These are phyloP conservation scores for Pouteria glomerata DNA, from an alignment of 148 eudicot species.

Conservation along the genomic window DNA sequence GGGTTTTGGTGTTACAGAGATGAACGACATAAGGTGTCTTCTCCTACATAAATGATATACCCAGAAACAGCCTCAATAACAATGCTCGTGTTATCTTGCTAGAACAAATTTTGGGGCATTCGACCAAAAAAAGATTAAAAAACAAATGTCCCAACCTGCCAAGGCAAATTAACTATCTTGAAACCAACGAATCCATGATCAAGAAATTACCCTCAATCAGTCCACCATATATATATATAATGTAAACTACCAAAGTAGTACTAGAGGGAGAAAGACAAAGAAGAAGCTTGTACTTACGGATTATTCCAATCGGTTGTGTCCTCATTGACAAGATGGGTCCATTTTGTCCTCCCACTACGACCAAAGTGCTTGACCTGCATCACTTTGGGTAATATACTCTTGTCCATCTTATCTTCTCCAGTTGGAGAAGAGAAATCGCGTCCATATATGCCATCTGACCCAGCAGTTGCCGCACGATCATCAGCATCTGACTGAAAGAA, in stretches of 20 bases:
- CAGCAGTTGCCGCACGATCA: slow-evolving; percentile 62
- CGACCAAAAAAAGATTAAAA: background rate
- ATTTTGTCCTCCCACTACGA: slow-evolving; percentile 90
- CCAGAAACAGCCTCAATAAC: background rate
- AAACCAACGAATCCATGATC: background rate
- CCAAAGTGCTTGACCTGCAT: slow-evolving; percentile 98
- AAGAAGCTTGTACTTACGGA: slow-evolving; percentile 66
- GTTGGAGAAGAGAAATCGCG: slow-evolving; percentile 90
- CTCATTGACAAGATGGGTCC: slow-evolving; percentile 94
- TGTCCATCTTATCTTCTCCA: slow-evolving; percentile 87
- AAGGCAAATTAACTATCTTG: background rate
- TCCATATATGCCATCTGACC: slow-evolving; percentile 38
- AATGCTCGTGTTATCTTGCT: background rate
- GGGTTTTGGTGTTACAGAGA: too few relatives aligned
- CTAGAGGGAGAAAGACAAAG: too few relatives aligned
- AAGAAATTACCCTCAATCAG: background rate
- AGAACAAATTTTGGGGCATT: background rate
- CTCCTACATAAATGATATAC: background rate
- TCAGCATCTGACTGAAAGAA: slow-evolving; percentile 76
- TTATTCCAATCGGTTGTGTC: slow-evolving; percentile 88
- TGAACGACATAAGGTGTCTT: too few relatives aligned
- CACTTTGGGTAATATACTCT: slow-evolving; percentile 80
- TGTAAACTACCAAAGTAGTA: too few relatives aligned
- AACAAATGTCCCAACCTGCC: background rate
- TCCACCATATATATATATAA: background rate